Percentiles rank a stretch among this genome's conserved stretches.
These are phyloP conservation scores for Colletotrichum graminicola DNA, from an alignment of 2,329 filamentous ascomycete genomes.

Conservation along the genomic window DNA sequence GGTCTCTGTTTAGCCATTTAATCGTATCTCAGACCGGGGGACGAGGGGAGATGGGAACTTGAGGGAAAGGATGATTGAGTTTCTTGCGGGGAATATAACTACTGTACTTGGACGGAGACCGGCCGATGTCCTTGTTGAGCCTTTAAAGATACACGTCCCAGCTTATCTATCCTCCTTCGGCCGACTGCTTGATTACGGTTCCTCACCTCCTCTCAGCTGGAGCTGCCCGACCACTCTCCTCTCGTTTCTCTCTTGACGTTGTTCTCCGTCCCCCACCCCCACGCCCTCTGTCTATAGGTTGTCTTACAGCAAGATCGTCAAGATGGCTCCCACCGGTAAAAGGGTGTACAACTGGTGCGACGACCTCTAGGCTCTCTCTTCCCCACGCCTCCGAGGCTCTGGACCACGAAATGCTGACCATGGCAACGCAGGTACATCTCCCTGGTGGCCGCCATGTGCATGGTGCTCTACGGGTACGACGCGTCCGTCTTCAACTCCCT, in stretches of 20 bases:
- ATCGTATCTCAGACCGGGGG: constrained; percentile 17
- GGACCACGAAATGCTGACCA: not conserved
- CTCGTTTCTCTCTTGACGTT: not conserved
- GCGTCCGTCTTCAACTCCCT: constrained; percentile 80
- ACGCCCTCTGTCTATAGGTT: not conserved
- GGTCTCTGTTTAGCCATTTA: constrained; percentile 3
- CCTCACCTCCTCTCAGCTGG: constrained; percentile 22
- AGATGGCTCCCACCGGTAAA: constrained; percentile 37
- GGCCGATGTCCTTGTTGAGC: not conserved
- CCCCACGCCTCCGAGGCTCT: not conserved
- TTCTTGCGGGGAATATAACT: constrained; percentile 2
- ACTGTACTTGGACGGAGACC: not conserved
- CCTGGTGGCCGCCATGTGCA: constrained; percentile 77
- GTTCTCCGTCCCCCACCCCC: not conserved
- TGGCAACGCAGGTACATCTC: constrained; percentile 58
- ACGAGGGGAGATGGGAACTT: constrained; percentile 25
- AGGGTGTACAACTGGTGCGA: constrained; percentile 39
- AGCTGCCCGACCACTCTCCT: constrained; percentile 11
- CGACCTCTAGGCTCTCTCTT: not conserved
- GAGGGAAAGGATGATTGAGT: not conserved
- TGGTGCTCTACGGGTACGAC: constrained; percentile 82
- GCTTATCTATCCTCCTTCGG: not conserved
- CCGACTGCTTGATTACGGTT: not conserved
- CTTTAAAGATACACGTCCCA: constrained; percentile 19
- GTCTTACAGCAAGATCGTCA: constrained; percentile 14